Evolutionary conservation across 768 basidiomycete genomes (phyloP), one percentile per base, ranked within the genome.

Genomic region (Ramaria rubella): DNA sequence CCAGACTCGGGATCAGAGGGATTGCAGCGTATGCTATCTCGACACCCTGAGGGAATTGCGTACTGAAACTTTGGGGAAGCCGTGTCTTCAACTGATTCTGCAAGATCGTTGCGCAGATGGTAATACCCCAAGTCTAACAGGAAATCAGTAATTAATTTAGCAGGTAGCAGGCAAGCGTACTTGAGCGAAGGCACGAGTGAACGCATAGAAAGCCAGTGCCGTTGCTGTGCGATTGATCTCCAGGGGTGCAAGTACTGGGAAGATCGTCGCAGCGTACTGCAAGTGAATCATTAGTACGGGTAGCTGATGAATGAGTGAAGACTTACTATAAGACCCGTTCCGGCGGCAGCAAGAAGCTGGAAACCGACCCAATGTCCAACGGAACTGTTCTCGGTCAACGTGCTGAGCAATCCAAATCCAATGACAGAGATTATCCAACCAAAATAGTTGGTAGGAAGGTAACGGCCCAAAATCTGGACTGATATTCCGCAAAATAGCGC

Each of bases 401-500:
- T 11, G 11, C 36, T 38, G 36, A 11, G 36, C 11, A 38, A 38
- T 11, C 11, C n/a, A n/a, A 45, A n/a, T 9, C 24, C n/a, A 45
- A 45, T n/a, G 43, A 45, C 9, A 19, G 24, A 24, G 7, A 45
- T 7, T 45, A 45, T 24, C 43, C 34, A 36, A 15, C 34, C 34
- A 36, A 36, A 36, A 36, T 36, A 36, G 7, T 8, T 36, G 15
- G 24, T 7, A 9, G 69, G 68, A 12, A 69, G 64, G 60, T 79
- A 80, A 23, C 63, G 58, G 5, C 70, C 65, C 14, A 60, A 49
- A 3, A 65, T 56, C 8, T 63, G 58, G 0, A 78, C 63, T 7
- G 64, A 60, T 15, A 68, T 56, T 8, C 77, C 77, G 7, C 57
- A 58, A 33, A 75, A 12, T 42, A 80, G 68, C 1, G 71, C 71